Base-by-base conservation (phyloP, 139 green algal genomes). In the Mychonastes homosphaera region DNA sequence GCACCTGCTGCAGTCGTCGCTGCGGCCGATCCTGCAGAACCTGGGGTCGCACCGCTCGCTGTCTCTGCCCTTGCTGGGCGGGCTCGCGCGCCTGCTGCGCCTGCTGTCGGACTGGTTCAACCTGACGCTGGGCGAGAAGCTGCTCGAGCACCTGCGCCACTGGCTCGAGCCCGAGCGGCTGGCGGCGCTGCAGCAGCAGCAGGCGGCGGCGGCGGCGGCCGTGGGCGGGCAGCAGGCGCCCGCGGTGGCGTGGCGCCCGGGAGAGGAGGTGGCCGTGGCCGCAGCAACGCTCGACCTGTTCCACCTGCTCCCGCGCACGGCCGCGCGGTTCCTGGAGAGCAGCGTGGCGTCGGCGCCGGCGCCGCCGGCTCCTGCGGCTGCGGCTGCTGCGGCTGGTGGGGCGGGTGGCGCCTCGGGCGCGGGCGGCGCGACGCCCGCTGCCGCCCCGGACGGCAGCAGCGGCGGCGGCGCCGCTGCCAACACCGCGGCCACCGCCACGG, bases 21-120 rank as follows among this genome's bases (percentile, higher is more conserved):
- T 95, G 50, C 65, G 90, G 6, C 90, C 90, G 33, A 91, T 97
- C 36, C 76, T 97, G 23, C 71, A 83, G 39, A 84, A 92, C 70
- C 62, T 97, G 41, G 82, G 78, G 1, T 70, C 81, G 53, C 81
- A 90, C 72, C 78, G 56, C 24, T 29, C 56, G 34, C 81, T 92
- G 2, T 79, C 66, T 12, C 49, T 89, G 49, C 58, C 66, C 1
- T 65, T 92, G 41, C 72, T 92, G 39, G 61, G 75, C 44, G 63
- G 86, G 30, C 62, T 96, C 41, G 80, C 75, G 23, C 67, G 77
- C 7, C 72, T 96, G 56, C 65, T 94, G 50, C 76, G 88, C 67
- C 81, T 95, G 45, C 79, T 95, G 30, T 68, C 69, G 44, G 81
- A 86, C 58, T 92, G 84, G 77, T 98, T 98, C 76, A 98, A 95